Percentiles rank a stretch among this genome's conserved stretches.
phyloP scores from a whole-genome alignment of 768 basidiomycete species.

The Inosperma sp. region DNA sequence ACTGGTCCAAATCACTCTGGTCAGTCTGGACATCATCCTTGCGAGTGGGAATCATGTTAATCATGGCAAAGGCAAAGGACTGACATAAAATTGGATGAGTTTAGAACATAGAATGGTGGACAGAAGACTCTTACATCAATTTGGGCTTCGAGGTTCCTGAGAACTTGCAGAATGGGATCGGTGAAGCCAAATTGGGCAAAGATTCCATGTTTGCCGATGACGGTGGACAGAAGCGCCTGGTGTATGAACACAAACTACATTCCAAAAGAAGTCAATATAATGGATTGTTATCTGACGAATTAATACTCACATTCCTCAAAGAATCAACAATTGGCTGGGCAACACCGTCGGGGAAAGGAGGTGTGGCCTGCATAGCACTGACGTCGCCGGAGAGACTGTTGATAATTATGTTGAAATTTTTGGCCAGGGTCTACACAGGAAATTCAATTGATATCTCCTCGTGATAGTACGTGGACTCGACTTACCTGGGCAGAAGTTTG shows the following conservation, averaged over 20 bases:
- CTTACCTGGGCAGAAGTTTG: too few relatives aligned
- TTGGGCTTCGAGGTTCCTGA: conserved; percentile 8
- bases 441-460: too few relatives aligned
- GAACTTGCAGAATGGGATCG: conserved; percentile 4
- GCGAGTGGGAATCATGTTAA: conserved; percentile 1
- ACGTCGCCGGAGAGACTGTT: neutral
- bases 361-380: neutral
- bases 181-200: conserved; percentile 13
- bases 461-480: too few relatives aligned
- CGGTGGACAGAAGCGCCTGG: conserved; percentile 10
- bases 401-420: neutral
- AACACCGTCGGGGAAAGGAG: neutral
- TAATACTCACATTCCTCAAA: neutral
- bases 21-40: neutral
- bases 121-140: neutral
- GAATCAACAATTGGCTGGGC: neutral
- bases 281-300: neutral
- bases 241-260: conserved; percentile 11
- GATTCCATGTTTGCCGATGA: conserved; percentile 14
- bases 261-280: neutral
- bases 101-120: neutral
- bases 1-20: neutral
- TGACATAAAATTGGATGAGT: neutral
- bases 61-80: neutral
- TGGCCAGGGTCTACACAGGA: neutral